These are phyloP conservation scores for Dryadomyces sulphureus DNA, from an alignment of 2,329 filamentous ascomycete species.

Conservation along the genomic window DNA sequence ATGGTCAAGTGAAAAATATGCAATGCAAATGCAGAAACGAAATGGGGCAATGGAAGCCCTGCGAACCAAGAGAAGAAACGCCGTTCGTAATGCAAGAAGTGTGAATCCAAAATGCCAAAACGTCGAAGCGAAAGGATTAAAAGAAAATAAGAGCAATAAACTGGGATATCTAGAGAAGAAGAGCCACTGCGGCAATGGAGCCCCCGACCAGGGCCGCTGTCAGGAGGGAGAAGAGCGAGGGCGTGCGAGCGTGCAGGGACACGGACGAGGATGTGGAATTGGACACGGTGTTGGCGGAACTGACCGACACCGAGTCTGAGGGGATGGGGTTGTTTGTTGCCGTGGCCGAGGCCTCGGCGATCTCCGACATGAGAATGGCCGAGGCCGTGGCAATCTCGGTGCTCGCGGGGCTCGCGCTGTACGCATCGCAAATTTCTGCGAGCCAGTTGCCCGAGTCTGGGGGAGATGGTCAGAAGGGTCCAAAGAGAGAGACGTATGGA, in stretches of 20 bases:
- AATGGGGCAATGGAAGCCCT: neutral
- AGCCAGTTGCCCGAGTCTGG: slow-evolving; percentile 10
- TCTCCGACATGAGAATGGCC: slow-evolving; percentile 4
- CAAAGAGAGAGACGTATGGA: neutral
- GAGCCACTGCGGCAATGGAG: neutral
- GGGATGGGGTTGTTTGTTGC: slow-evolving; percentile 11
- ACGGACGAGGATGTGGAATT: neutral
- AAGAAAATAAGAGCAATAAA: neutral
- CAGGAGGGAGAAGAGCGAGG: neutral
- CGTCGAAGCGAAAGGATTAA: too few species aligned
- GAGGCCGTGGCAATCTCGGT: slow-evolving; percentile 7
- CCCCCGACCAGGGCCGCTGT: neutral
- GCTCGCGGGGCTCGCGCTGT: slow-evolving; percentile 1
- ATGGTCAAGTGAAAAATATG: neutral
- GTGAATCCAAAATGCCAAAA: neutral
- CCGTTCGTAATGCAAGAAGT: neutral
- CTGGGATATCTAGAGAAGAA: neutral
- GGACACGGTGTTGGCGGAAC: neutral
- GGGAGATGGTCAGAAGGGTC: neutral
- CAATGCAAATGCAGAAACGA: neutral
- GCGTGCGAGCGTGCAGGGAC: too few species aligned
- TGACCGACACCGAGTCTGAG: neutral
- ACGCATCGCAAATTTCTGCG: slow-evolving; percentile 9
- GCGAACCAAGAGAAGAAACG: neutral
- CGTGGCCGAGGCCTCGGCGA: slow-evolving; percentile 7